phyloP scores from a whole-genome alignment of 1,139 yeast genomes.

The Geotrichum candidum region DNA sequence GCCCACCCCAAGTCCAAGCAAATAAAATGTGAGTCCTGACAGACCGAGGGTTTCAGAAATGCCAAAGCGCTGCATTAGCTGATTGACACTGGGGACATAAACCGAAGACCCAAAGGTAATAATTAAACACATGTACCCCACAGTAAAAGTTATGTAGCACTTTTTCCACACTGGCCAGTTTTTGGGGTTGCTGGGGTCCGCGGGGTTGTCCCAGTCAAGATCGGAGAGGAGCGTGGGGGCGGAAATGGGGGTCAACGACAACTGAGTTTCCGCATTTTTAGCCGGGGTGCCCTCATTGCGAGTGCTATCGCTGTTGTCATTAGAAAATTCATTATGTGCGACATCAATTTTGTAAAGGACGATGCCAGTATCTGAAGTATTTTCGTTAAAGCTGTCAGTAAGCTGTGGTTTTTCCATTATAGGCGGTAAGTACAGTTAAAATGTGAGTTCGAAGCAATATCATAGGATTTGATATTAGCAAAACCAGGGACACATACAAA shows the following conservation, averaged over 20 bases:
- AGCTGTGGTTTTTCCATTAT: not conserved
- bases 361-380: not conserved
- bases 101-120: conserved; percentile 14
- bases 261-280: not conserved
- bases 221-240: not conserved
- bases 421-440: not conserved
- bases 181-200: conserved; percentile 11
- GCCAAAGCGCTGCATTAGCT: conserved; percentile 3
- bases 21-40: conserved; percentile 63
- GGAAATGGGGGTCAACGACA: not conserved
- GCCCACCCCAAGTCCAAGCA: conserved; percentile 65
- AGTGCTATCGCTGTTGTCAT: not conserved
- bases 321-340: not conserved
- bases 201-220: conserved; percentile 9
- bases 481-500: not conserved
- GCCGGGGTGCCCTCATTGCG: not conserved
- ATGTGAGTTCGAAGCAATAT: not conserved
- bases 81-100: conserved; percentile 1
- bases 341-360: not conserved
- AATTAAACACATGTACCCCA: conserved; percentile 7
- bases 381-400: not conserved
- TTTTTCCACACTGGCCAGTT: conserved; percentile 9
- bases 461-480: not conserved
- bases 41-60: conserved; percentile 34
- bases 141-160: conserved; percentile 8